Conservation (phyloP, 192 early-diverging fungal species). For the Coemansia sp. region DNA sequence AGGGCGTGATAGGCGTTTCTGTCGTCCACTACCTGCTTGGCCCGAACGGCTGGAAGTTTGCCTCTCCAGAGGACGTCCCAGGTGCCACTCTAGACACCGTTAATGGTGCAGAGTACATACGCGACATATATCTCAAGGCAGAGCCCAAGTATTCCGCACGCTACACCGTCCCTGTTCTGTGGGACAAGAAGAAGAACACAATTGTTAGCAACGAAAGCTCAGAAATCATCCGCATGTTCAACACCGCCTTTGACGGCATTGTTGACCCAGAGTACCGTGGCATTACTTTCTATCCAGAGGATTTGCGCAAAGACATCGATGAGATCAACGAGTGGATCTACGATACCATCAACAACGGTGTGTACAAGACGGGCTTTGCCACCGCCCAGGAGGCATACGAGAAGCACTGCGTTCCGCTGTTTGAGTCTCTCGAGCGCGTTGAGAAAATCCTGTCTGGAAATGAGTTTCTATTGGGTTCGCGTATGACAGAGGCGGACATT, state of each 20-base stretch:
- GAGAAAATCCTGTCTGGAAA: slow-evolving; percentile 74
- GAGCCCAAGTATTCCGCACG: slow-evolving; percentile 70
- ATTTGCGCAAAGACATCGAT: slow-evolving; percentile 78
- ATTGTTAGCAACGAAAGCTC: slow-evolving; percentile 97
- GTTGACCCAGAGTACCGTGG: slow-evolving; percentile 63
- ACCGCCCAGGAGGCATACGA: slow-evolving; percentile 86
- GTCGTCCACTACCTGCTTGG: slow-evolving; percentile 83
- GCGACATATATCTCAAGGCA: slow-evolving; percentile 92
- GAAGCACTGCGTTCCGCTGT: slow-evolving; percentile 69
- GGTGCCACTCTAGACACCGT: slow-evolving; percentile 77
- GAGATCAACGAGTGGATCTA: slow-evolving; percentile 90
- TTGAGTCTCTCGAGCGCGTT: slow-evolving; percentile 78
- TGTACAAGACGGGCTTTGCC: slow-evolving; percentile 93
- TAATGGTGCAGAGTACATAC: slow-evolving; percentile 72
- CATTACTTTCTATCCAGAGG: slow-evolving; percentile 79
- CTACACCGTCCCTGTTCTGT: slow-evolving; percentile 94
- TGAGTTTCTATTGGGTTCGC: slow-evolving; percentile 76
- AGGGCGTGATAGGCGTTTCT: slow-evolving; percentile 79
- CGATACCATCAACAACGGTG: slow-evolving; percentile 94
- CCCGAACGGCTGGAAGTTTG: slow-evolving; percentile 82
- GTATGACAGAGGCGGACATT: slow-evolving; percentile 93
- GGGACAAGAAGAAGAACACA: slow-evolving; percentile 92
- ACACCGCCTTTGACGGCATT: slow-evolving; percentile 82
- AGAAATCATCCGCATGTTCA: slow-evolving; percentile 96
- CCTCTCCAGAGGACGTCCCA: slow-evolving; percentile 66